Evolutionary conservation across 257 asterid species (phyloP), one percentile per base, ranked within the genome.

Genomic region (Avicennia marina): DNA sequence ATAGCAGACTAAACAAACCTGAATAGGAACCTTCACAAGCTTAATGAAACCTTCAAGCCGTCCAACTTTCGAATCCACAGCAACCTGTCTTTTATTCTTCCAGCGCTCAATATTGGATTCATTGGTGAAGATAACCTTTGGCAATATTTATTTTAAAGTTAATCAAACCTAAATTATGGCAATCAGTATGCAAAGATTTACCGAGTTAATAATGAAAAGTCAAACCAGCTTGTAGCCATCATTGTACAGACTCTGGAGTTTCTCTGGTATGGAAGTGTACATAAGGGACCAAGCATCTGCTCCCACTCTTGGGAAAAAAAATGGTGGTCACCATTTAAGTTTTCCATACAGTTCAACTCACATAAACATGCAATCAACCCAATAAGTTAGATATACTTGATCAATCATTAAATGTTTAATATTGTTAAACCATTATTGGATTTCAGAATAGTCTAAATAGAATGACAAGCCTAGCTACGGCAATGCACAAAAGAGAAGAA

Each of bases 221-320:
- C 82, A 56, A 56, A 91, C 98, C 97, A 93, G 91, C 79, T 93
- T 93, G 85, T 65, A 89, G 71, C 96, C 95, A 62, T 82, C 87
- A 47, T 51, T 65, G 56, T 84, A 86, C 62, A 93, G 72, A 66
- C 70, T 73, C 74, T 86, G 89, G 68, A 93, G 91, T 79, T 83
- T 93, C 80, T 86, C 89, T 12, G 96, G 97, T 61, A 89, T 84
- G 65, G 91, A 80, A 58, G 95, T 84, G 67, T 86, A 76, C 98
- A 93, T 89, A 62, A 93, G 86, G 58, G 98, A 86, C 98, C 98
- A 93, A 34, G 95, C 95, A 78, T 89, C 90, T 7, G 96, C 94
- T 54, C 98, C 98, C 55, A 72, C 61, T 75, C 97, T 91, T n/a
- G n/a, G n/a, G n/a, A n/a, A n/a, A n/a, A n/a, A n/a, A n/a, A n/a